phyloP scores from a whole-genome alignment of 257 asterid genomes.

The Nicotiana benthamiana region DNA sequence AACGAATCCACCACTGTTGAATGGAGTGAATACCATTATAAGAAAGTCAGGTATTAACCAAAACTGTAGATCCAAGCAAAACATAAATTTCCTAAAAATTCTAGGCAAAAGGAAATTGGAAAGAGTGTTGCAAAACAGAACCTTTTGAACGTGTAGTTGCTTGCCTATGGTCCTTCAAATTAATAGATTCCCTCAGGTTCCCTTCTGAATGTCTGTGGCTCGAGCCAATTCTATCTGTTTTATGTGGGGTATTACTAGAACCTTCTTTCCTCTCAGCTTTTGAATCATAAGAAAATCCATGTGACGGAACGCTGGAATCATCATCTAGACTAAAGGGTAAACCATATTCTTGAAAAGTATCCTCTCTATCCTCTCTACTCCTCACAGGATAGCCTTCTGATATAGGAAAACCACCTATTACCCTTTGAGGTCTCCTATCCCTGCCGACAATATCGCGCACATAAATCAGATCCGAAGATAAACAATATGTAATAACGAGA shows the following conservation, averaged over 20 bases:
- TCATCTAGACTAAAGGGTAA: conserved; percentile 66
- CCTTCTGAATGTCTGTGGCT: conserved; percentile 36
- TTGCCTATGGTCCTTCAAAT: conserved; percentile 27
- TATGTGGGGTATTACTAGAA: conserved; percentile 28
- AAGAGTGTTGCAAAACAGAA: conserved; percentile 15
- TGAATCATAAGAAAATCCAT: conserved; percentile 59
- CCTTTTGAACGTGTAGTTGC: conserved; percentile 44
- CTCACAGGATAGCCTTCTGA: conserved; percentile 23
- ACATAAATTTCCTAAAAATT: background rate
- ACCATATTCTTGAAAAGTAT: conserved; percentile 53
- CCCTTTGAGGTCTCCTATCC: conserved; percentile 41
- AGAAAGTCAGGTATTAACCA: conserved; percentile 7
- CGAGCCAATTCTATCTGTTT: conserved; percentile 24
- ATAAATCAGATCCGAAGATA: background rate
- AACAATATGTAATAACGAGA: conserved; percentile 10
- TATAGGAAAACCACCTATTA: conserved; percentile 37
- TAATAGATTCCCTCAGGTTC: conserved; percentile 46
- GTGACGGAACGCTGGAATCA: conserved; percentile 43
- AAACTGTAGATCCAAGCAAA: background rate
- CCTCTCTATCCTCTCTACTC: conserved; percentile 39
- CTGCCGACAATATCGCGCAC: conserved; percentile 19
- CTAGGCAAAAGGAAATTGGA: background rate
- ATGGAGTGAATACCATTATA: conserved; percentile 16
- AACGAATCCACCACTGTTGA: conserved; percentile 51
- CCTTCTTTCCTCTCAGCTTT: conserved; percentile 36